phyloP scores from a whole-genome alignment of 768 basidiomycete genomes.

The Botryobasidium botryosum region DNA sequence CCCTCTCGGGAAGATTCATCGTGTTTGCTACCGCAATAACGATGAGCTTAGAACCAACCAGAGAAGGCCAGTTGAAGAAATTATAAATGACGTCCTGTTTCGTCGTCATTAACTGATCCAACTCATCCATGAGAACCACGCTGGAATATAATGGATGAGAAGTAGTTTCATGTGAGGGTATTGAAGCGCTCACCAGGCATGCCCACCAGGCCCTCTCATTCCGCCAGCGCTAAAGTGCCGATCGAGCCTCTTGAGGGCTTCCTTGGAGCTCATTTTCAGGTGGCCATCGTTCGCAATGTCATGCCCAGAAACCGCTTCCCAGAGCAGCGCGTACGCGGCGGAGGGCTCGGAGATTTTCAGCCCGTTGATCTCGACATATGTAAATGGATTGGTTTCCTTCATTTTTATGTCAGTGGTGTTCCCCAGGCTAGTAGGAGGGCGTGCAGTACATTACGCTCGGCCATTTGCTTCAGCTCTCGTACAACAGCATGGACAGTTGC shows the following conservation, averaged over 20 bases:
- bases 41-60: constrained; percentile 71
- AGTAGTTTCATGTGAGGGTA: not conserved
- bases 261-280: constrained; percentile 54
- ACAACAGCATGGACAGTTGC: constrained; percentile 93
- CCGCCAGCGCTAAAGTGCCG: constrained; percentile 55
- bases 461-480: constrained; percentile 77
- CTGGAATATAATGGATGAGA: constrained; percentile 24
- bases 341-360: constrained; percentile 81
- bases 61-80: constrained; percentile 98
- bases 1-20: constrained; percentile 92
- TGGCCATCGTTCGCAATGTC: constrained; percentile 44
- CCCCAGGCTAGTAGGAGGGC: not conserved
- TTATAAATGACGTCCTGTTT: constrained; percentile 99
- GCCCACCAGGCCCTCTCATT: constrained; percentile 53
- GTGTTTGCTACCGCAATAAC: constrained; percentile 97
- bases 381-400: constrained; percentile 87
- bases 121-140: constrained; percentile 94
- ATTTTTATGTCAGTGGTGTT: not conserved
- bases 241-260: constrained; percentile 64
- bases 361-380: constrained; percentile 95
- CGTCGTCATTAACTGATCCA: constrained; percentile 88
- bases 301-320: constrained; percentile 83
- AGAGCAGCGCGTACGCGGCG: constrained; percentile 82
- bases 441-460: constrained; percentile 43
- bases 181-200: constrained; percentile 55